phyloP scores from a whole-genome alignment of 345 rosid genomes.

The Brassica cretica region DNA sequence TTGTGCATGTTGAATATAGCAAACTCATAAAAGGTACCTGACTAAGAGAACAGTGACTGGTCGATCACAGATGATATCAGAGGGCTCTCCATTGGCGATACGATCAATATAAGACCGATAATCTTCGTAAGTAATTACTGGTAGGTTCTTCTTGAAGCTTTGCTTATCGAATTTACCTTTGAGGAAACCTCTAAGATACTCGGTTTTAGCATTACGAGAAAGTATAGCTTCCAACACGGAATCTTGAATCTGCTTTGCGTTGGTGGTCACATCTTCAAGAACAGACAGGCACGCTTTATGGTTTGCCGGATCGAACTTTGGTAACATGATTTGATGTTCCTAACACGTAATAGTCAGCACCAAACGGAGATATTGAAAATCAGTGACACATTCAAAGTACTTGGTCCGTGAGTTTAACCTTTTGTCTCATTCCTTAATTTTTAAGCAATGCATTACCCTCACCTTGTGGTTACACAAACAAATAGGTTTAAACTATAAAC shows the following conservation, averaged over 20 bases:
- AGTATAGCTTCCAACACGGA: conserved; percentile 58
- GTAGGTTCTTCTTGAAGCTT: conserved; percentile 36
- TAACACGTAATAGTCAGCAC: neutral
- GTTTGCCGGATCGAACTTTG: conserved; percentile 58
- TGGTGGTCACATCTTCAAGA: conserved; percentile 48
- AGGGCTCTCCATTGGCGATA: neutral
- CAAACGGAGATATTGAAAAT: neutral
- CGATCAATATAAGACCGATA: neutral
- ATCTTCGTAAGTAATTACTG: neutral
- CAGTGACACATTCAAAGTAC: neutral
- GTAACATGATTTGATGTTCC: conserved; percentile 45
- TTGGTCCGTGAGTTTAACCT: neutral
- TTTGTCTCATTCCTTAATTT: neutral
- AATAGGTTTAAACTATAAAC: neutral
- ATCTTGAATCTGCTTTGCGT: conserved; percentile 57
- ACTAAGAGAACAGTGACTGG: neutral
- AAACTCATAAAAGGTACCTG: neutral
- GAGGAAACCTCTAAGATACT: conserved; percentile 57
- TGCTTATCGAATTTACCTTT: conserved; percentile 48
- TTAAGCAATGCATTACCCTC: neutral
- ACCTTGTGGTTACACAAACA: neutral
- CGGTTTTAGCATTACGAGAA: conserved; percentile 22
- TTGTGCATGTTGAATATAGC: neutral
- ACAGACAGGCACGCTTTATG: conserved; percentile 56
- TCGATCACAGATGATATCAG: neutral